These are phyloP conservation scores for Basipetospora chlamydospora DNA, from an alignment of 2,329 filamentous ascomycete genomes.

Conservation along the genomic window DNA sequence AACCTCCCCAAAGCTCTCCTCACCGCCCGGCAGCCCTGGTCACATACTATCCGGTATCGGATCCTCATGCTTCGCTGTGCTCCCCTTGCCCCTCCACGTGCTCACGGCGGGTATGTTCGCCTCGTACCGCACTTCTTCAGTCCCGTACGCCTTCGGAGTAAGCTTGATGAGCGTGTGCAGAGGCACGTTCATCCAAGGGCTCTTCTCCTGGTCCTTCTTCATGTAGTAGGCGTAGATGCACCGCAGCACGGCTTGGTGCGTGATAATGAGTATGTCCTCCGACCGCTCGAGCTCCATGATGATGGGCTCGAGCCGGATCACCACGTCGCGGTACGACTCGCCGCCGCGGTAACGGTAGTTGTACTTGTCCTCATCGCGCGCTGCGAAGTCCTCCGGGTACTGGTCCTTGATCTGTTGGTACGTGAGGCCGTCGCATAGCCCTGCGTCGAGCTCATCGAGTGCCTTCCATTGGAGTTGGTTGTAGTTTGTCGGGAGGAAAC, in stretches of 20 bases:
- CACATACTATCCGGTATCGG: conserved; percentile 21
- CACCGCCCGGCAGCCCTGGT: not conserved
- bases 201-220: conserved; percentile 85
- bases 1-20: not conserved
- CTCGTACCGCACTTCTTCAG: conserved; percentile 73
- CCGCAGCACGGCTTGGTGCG: conserved; percentile 87
- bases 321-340: conserved; percentile 90
- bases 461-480: conserved; percentile 99
- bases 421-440: conserved; percentile 90
- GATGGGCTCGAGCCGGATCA: conserved; percentile 94
- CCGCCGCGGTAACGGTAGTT: conserved; percentile 97
- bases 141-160: conserved; percentile 86
- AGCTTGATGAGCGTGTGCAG: conserved; percentile 94
- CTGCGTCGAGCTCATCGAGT: conserved; percentile 89
- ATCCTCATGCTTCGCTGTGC: conserved; percentile 74
- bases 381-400: conserved; percentile 88
- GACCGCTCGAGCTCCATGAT: conserved; percentile 97
- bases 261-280: conserved; percentile 96
- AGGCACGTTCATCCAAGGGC: conserved; percentile 97
- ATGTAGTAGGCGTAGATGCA: conserved; percentile 99
- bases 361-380: conserved; percentile 97
- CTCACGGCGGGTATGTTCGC: conserved; percentile 92
- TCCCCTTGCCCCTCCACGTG: conserved; percentile 91
- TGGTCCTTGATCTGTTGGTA: conserved; percentile 86
- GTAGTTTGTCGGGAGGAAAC: conserved; percentile 65